Conservation (phyloP, 192 early-diverging fungal genomes). For the Borealophlyctis nickersoniae region DNA sequence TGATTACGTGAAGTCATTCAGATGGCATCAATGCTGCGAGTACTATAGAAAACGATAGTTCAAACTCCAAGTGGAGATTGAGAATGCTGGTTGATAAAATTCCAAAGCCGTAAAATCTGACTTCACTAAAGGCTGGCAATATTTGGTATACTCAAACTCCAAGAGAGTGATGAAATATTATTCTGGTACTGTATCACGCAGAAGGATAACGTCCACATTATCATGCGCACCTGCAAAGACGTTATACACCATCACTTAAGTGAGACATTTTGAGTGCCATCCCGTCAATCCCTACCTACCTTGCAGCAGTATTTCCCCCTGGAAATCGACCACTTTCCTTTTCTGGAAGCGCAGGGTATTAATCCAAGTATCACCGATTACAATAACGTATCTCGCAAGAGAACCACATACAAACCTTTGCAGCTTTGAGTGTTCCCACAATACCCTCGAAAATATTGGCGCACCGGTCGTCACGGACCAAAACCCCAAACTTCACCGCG, state of each 20-base stretch:
- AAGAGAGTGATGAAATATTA: too few relatives aligned
- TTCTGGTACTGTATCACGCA: slow-evolving; percentile 10
- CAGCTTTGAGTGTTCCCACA: slow-evolving; percentile 49
- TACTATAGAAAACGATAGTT: too few relatives aligned
- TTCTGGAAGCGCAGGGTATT: background rate
- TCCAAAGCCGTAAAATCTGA: too few relatives aligned
- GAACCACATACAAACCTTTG: slow-evolving; percentile 28
- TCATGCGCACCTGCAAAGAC: slow-evolving; percentile 40
- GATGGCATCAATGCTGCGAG: too few relatives aligned
- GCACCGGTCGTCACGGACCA: slow-evolving; percentile 48
- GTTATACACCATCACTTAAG: too few relatives aligned
- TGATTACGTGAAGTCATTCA: too few relatives aligned
- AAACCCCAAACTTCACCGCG: slow-evolving; percentile 45
- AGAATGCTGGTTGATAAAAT: too few relatives aligned
- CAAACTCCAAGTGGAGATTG: too few relatives aligned
- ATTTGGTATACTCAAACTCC: too few relatives aligned
- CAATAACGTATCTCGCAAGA: background rate
- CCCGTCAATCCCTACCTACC: too few relatives aligned
- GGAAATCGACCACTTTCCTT: slow-evolving; percentile 12
- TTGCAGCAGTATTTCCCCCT: slow-evolving; percentile 35
- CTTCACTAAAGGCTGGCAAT: too few relatives aligned
- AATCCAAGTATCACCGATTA: background rate
- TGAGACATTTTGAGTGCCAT: too few relatives aligned
- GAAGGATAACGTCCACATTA: slow-evolving; percentile 36
- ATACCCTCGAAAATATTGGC: slow-evolving; percentile 56